phyloP scores from a whole-genome alignment of 768 basidiomycete species.

The Chalciporus piperatus region DNA sequence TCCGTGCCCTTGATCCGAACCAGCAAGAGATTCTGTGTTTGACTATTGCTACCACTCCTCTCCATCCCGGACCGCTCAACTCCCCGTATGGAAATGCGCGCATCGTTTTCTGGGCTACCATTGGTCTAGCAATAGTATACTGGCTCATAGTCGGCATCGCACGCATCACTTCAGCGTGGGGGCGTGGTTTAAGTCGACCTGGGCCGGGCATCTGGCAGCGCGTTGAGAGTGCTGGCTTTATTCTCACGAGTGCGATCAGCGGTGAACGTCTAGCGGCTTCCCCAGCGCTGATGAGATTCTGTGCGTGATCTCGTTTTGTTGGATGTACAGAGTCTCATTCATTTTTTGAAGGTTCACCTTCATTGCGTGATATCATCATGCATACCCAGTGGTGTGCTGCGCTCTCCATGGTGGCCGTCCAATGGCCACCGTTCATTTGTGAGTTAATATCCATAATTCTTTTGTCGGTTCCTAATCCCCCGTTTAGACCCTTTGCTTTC shows the following conservation, averaged over 20 bases:
- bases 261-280: constrained; percentile 85
- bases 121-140: constrained; percentile 73
- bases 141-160: constrained; percentile 82
- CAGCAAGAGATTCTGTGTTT: constrained; percentile 81
- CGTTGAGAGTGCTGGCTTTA: constrained; percentile 81
- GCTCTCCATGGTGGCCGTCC: constrained; percentile 89
- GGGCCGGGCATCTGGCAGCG: constrained; percentile 65
- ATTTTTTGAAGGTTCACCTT: constrained; percentile 71
- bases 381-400: constrained; percentile 92
- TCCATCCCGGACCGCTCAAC: constrained; percentile 52
- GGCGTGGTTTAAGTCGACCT: constrained; percentile 57
- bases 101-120: constrained; percentile 70
- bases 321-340: constrained; percentile 16
- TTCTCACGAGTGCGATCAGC: constrained; percentile 89
- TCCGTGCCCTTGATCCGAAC: constrained; percentile 87
- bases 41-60: constrained; percentile 74
- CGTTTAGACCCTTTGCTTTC: constrained; percentile 81
- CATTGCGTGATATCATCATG: constrained; percentile 86
- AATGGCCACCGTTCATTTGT: constrained; percentile 95
- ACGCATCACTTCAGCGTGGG: constrained; percentile 82
- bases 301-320: constrained; percentile 44
- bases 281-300: constrained; percentile 85
- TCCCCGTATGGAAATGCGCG: constrained; percentile 64
- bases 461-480: constrained; percentile 13
- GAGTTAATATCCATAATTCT: constrained; percentile 28